Conservation (phyloP, 805 yeast species). For the Starmerella etchellsii region DNA sequence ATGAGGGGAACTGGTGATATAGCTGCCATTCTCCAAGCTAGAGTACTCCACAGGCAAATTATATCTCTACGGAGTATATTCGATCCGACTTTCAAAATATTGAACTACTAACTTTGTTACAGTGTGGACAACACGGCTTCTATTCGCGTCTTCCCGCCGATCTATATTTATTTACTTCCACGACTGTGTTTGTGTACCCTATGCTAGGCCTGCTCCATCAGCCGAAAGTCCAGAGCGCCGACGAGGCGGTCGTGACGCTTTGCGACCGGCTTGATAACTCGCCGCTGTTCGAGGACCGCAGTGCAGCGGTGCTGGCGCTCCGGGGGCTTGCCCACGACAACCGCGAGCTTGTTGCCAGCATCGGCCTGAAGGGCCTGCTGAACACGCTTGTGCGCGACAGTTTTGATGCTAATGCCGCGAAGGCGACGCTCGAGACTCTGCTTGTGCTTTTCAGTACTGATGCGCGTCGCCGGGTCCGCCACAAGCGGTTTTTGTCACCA, state of each 20-base stretch:
- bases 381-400: conserved; percentile 52
- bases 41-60: too few relatives aligned
- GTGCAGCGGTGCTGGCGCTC: conserved; percentile 81
- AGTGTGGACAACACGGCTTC: too few relatives aligned
- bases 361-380: conserved; percentile 66
- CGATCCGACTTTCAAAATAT: too few relatives aligned
- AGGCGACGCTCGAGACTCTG: conserved; percentile 75
- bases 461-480: conserved; percentile 15
- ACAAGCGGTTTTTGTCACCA: conserved; percentile 24
- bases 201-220: conserved; percentile 32
- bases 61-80: too few relatives aligned
- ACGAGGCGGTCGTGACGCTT: conserved; percentile 75
- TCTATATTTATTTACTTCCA: too few relatives aligned
- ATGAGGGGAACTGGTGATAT: too few relatives aligned
- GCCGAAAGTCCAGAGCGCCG: conserved; percentile 48
- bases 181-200: too few relatives aligned
- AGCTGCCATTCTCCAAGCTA: too few relatives aligned
- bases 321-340: conserved; percentile 81
- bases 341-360: conserved; percentile 80
- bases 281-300: conserved; percentile 64
- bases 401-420: conserved; percentile 56
- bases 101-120: too few relatives aligned
- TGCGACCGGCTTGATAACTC: conserved; percentile 82
- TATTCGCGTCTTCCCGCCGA: too few relatives aligned
- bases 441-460: conserved; percentile 62